Evolutionary conservation across 2,329 filamentous ascomycete genomes (phyloP).

Genomic region (Pyrenophora graminea): DNA sequence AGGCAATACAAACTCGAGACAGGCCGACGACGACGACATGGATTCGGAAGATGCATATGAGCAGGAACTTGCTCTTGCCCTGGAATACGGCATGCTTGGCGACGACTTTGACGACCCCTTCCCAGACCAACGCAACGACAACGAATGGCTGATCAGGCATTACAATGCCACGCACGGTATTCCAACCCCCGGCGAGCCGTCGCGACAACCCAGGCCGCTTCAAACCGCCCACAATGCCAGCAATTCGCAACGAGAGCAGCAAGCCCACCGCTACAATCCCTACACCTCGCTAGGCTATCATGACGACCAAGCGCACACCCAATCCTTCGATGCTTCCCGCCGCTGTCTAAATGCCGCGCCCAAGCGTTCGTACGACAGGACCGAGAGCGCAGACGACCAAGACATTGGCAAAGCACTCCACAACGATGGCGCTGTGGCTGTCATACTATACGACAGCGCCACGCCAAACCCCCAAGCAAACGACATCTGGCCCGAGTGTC

Average conservation of each 20-base stretch:
- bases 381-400: slow-evolving; percentile 17
- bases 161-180: too few species aligned
- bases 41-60: slow-evolving; percentile 1
- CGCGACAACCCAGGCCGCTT: too few species aligned
- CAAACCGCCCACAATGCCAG: too few species aligned
- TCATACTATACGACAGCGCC: slow-evolving; percentile 27
- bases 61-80: slow-evolving; percentile 13
- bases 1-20: slow-evolving; percentile 1
- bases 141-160: too few species aligned
- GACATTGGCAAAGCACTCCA: slow-evolving; percentile 19
- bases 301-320: not conserved
- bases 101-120: slow-evolving; percentile 3
- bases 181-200: too few species aligned
- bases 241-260: not conserved
- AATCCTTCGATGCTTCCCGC: not conserved
- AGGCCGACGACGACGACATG: not conserved
- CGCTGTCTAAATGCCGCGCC: slow-evolving; percentile 5
- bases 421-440: slow-evolving; percentile 29
- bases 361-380: slow-evolving; percentile 28
- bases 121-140: not conserved
- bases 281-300: not conserved
- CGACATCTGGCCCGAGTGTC: slow-evolving; percentile 44
- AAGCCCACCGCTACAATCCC: not conserved
- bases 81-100: slow-evolving; percentile 13
- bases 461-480: slow-evolving; percentile 31